phyloP scores from a whole-genome alignment of 352 stramenopile genomes.

The Phytophthora podocarpi region DNA sequence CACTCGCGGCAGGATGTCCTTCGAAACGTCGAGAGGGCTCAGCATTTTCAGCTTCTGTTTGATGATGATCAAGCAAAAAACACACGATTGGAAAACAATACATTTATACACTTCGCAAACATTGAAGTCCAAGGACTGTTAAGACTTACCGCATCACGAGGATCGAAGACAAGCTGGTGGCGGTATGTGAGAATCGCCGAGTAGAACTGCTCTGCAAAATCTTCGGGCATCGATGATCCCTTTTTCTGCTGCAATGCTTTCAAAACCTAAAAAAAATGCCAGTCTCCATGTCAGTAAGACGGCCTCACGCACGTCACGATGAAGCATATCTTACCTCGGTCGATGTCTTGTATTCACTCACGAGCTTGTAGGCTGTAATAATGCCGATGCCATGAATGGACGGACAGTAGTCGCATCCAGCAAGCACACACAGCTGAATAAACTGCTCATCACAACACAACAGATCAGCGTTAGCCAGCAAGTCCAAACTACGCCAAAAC shows the following conservation, averaged over 20 bases:
- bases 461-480: not conserved
- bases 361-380: slow-evolving; percentile 81
- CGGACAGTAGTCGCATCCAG: slow-evolving; percentile 90
- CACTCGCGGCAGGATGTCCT: slow-evolving; percentile 56
- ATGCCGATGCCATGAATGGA: slow-evolving; percentile 79
- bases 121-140: not conserved
- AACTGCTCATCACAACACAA: slow-evolving; percentile 48
- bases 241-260: slow-evolving; percentile 60
- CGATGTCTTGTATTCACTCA: slow-evolving; percentile 56
- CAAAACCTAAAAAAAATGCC: slow-evolving; percentile 44
- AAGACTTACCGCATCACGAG: slow-evolving; percentile 53
- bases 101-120: slow-evolving; percentile 6
- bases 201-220: slow-evolving; percentile 59
- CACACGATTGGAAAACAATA: slow-evolving; percentile 22
- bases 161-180: slow-evolving; percentile 90
- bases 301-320: not conserved
- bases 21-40: slow-evolving; percentile 63
- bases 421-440: slow-evolving; percentile 84
- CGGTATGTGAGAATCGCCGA: slow-evolving; percentile 85
- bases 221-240: slow-evolving; percentile 33
- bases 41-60: slow-evolving; percentile 81
- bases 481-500: not conserved
- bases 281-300: not conserved
- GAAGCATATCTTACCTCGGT: slow-evolving; percentile 41
- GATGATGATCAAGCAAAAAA: slow-evolving; percentile 8